Base-by-base conservation (phyloP, 2,329 filamentous ascomycete genomes). In the Anisogramma anomala region DNA sequence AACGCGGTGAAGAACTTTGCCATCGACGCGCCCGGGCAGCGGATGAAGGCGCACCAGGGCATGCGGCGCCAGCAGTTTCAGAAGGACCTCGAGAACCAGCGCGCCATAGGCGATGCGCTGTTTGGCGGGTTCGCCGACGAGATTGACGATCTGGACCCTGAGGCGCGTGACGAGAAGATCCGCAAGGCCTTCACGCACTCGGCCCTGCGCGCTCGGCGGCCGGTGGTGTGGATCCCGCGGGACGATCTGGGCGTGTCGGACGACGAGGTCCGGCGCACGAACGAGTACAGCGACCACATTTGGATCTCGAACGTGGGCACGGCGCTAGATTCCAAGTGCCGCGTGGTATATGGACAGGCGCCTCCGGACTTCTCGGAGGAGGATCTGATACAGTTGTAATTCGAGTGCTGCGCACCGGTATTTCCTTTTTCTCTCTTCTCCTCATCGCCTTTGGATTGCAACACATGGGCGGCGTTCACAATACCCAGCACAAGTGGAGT, bases 281-380 rank as follows among this genome's bases (percentile, higher is more conserved):
- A 79, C 49, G 69, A 71, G 35, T 83, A 87, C 57, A 89, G 81
- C 55, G 76, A 84, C 45, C 70, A 77, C 47, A 82, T 96, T 39
- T 94, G 87, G 84, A 87, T 96, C 56, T 94, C 84, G 53, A 95
- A 95, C 59, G 83, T 93, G 58, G 87, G 87, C 44, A 87, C 89
- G 15, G 84, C 85, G 8, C 66, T 96, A 51, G 86, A 95, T 64
- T 82, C 78, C 42, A 87, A 86, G 59, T 77, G 77, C 22, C 77
- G 82, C 14, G 86, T 94, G 4, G 76, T 94, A 27, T 95, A 91
- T 59, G 82, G 82, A 49, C 77, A 77, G 48, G 84, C 86, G 46
- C 88, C 88, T 13, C 88, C 88, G 0, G 87, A 94, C 61, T 93
- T 94, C 57, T 87, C 82, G 0, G 84, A 93, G 60, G 69, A 89